A percentile compares a stretch with the other conserved stretches of the same genome.
These are phyloP conservation scores for Paracoccidioides lutzii DNA, from an alignment of 2,329 filamentous ascomycete species.

Conservation along the genomic window DNA sequence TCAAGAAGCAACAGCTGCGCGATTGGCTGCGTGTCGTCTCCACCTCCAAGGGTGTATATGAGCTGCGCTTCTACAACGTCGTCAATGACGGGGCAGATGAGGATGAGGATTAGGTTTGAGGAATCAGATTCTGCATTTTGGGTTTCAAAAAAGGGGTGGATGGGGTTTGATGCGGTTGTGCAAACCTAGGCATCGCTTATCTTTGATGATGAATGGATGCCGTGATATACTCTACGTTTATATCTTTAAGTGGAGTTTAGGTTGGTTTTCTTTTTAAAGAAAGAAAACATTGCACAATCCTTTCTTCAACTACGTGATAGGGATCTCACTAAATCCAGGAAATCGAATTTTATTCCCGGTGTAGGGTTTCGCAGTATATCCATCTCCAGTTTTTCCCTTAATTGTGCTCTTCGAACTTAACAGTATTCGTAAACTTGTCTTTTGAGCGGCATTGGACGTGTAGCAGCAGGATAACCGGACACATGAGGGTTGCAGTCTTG, in stretches of 20 bases:
- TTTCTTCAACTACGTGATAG: neutral
- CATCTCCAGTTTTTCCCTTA: neutral
- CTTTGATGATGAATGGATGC: neutral
- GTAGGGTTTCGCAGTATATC: neutral
- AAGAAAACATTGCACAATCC: neutral
- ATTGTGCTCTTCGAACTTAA: neutral
- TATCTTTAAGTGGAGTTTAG: too few relatives aligned
- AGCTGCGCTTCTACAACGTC: constrained; percentile 99
- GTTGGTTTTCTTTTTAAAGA: neutral
- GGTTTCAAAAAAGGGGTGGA: neutral
- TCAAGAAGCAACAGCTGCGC: constrained; percentile 99
- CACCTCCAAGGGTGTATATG: constrained; percentile 95
- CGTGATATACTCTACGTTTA: neutral
- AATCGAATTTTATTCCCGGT: neutral
- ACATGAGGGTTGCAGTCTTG: too few relatives aligned
- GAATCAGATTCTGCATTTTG: too few relatives aligned
- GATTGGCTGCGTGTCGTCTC: constrained; percentile 99
- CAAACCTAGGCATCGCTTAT: neutral
- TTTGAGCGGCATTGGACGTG: too few relatives aligned
- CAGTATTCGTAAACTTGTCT: neutral
- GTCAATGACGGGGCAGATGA: constrained; percentile 96
- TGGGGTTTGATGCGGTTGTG: neutral
- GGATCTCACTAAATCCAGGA: neutral
- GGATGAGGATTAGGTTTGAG: constrained; percentile 75
- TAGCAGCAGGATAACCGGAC: too few relatives aligned